phyloP scores from a whole-genome alignment of 179 eudicot genomes.

The Spergularia azorica region DNA sequence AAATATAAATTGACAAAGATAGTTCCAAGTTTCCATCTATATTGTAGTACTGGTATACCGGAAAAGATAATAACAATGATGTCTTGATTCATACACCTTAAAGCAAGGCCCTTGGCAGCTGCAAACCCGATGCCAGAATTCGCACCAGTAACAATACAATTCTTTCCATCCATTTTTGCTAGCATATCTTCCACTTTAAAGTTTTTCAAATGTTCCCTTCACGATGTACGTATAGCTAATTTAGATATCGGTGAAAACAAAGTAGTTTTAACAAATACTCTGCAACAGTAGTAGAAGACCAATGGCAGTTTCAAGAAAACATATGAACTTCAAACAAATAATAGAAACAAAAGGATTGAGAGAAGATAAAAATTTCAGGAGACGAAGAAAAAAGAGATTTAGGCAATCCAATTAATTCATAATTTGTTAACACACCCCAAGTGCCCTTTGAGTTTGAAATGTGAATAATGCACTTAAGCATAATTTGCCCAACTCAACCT shows the following conservation, averaged over 20 bases:
- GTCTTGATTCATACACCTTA: constrained; percentile 51
- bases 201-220: constrained; percentile 79
- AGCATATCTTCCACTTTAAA: constrained; percentile 73
- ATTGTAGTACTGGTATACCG: neutral
- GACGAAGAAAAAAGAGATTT: too few relatives aligned
- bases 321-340: too few relatives aligned
- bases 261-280: neutral
- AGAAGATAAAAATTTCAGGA: too few relatives aligned
- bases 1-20: neutral
- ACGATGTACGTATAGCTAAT: neutral
- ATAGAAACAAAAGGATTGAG: neutral
- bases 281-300: neutral
- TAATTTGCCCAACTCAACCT: too few relatives aligned
- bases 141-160: constrained; percentile 92
- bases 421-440: too few relatives aligned
- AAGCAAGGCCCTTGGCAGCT: constrained; percentile 88
- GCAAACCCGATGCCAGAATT: constrained; percentile 93
- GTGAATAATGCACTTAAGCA: too few relatives aligned
- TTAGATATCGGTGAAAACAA: neutral
- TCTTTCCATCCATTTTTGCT: constrained; percentile 67
- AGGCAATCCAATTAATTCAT: too few relatives aligned
- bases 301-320: neutral
- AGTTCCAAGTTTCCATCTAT: neutral
- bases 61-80: neutral
- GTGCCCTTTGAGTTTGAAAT: too few relatives aligned